Base-by-base conservation (phyloP, 2,329 filamentous ascomycete genomes). In the Chaetomium sp. region DNA sequence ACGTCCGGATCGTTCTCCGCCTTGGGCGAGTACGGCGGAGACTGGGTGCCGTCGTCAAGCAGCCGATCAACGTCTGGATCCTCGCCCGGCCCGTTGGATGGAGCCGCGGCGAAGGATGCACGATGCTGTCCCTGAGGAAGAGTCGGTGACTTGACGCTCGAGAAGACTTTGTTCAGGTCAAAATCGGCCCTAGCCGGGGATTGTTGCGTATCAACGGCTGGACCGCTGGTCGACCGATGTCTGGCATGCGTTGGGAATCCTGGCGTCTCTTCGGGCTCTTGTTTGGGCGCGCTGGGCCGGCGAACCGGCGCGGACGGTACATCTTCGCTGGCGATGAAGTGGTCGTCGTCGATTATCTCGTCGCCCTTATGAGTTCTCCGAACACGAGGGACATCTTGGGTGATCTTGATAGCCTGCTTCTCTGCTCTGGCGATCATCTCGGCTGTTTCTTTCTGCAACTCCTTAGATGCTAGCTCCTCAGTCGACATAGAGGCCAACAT, bases 331-430 rank as follows among this genome's bases (percentile, higher is more conserved):
- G 73, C 69, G 21, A 74, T 71, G 45, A 78, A 75, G n/a, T 78
- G 82, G 38, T 96, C 92, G 54, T 90, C 87, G 67, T 94, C 93
- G 19, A 98, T 84, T 19, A 97, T 77, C 74, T 98, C 95, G 65
- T 97, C 93, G 13, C 95, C 95, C 77, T 98, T 98, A 80, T 98
- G 94, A 2, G 94, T 97, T 70, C 91, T 88, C 72, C 93, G 86
- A 63, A 97, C 89, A 3, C 93, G 87, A 4, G 93, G 90, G 57
- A 86, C 84, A 21, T 90, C 87, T 23, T 91, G 86, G 16, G 92
- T 86, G 65, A 94, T 88, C 38, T 96, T 84, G 55, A 95, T 93
- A 54, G 94, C 91, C 75, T 94, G 91, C 72, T 93, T 91, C 73
- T 95, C 91, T 0, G 88, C 87, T 66, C 87, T 85, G 58, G 91